Conservation (phyloP, 495 filamentous ascomycete species). For the Aspergillus wentii region DNA sequence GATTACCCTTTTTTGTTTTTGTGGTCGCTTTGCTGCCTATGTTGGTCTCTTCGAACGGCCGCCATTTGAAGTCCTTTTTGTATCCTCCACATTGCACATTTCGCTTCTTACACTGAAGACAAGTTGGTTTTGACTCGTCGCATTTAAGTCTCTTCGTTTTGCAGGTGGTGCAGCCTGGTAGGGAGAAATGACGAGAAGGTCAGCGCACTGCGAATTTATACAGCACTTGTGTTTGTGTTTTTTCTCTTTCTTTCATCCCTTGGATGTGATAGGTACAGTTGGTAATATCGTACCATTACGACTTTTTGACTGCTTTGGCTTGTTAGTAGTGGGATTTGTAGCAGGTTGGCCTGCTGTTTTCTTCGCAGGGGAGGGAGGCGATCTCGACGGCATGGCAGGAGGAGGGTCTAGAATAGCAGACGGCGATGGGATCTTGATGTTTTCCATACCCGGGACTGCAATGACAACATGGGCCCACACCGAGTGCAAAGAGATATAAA, state of each 20-base stretch:
- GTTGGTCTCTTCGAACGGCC: slow-evolving; percentile 66
- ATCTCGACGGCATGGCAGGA: slow-evolving; percentile 18
- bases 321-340: slow-evolving; percentile 28
- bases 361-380: slow-evolving; percentile 23
- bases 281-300: slow-evolving; percentile 62
- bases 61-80: slow-evolving; percentile 83
- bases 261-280: slow-evolving; percentile 8
- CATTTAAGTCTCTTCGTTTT: slow-evolving; percentile 80
- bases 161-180: slow-evolving; percentile 71
- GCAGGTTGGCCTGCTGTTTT: slow-evolving; percentile 21
- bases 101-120: slow-evolving; percentile 67
- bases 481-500: neutral
- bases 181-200: slow-evolving; percentile 20
- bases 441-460: slow-evolving; percentile 45
- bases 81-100: slow-evolving; percentile 73
- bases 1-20: slow-evolving; percentile 48
- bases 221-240: neutral
- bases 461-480: slow-evolving; percentile 3
- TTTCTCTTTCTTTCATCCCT: neutral
- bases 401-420: slow-evolving; percentile 53
- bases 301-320: slow-evolving; percentile 78
- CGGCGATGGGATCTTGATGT: slow-evolving; percentile 60
- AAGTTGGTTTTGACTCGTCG: slow-evolving; percentile 73
- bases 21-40: slow-evolving; percentile 44
- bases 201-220: slow-evolving; percentile 24